These are phyloP conservation scores for Stereocaulon alpinum DNA, from an alignment of 495 filamentous ascomycete genomes.

Conservation along the genomic window DNA sequence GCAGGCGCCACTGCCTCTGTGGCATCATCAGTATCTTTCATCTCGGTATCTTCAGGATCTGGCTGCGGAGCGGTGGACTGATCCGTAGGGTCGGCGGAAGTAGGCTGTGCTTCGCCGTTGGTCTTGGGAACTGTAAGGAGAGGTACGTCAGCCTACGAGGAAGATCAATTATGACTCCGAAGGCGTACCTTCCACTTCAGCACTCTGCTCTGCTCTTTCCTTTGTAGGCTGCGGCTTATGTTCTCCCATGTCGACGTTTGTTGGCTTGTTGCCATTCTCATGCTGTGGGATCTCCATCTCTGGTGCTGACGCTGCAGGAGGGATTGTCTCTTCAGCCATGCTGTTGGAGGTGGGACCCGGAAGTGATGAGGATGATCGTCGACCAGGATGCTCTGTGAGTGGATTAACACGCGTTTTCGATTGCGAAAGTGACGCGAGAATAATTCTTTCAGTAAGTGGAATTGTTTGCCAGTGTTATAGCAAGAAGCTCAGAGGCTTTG, in stretches of 20 bases:
- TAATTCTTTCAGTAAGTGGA: not conserved
- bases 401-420: constrained; percentile 11
- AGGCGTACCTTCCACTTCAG: constrained; percentile 3
- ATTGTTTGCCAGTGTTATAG: not conserved
- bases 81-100: not conserved
- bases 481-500: not conserved
- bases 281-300: constrained; percentile 3
- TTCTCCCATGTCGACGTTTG: not conserved
- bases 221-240: not conserved
- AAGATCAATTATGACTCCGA: not conserved
- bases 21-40: constrained; percentile 19
- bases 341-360: not conserved
- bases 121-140: constrained; percentile 9
- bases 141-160: not conserved
- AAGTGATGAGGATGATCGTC: not conserved
- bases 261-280: constrained; percentile 1
- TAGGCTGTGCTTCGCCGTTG: constrained; percentile 10
- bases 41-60: constrained; percentile 26
- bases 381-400: not conserved
- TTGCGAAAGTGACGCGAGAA: constrained; percentile 5
- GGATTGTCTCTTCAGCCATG: constrained; percentile 10
- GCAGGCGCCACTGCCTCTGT: constrained; percentile 22
- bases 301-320: not conserved
- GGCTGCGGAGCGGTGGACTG: not conserved
- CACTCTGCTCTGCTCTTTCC: constrained; percentile 9